A percentile compares a stretch with the other conserved stretches of the same genome.
These are phyloP conservation scores for Spirogloea muscicola DNA, from an alignment of 139 green algal genomes.

Conservation along the genomic window DNA sequence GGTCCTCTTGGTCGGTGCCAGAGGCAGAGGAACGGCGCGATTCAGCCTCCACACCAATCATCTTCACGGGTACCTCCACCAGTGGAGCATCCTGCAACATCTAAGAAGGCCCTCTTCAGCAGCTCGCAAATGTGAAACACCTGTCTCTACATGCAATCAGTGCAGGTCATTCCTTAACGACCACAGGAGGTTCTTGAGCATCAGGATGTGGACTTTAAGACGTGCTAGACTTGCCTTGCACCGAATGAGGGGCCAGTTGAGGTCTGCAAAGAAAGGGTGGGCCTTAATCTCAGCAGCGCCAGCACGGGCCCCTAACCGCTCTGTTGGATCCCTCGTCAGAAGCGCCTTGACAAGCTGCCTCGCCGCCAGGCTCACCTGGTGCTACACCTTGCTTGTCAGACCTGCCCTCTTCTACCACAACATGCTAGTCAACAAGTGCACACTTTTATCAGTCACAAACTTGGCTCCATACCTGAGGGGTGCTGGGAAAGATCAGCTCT, in stretches of 20 bases:
- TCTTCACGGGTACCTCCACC: conserved; percentile 17
- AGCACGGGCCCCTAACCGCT: conserved; percentile 61
- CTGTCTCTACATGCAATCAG: too few species aligned
- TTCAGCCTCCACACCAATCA: neutral
- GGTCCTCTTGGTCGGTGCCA: conserved; percentile 7
- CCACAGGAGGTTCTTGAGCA: too few species aligned
- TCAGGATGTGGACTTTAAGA: too few species aligned
- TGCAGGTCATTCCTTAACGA: too few species aligned
- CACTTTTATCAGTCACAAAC: too few species aligned
- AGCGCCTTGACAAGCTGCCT: conserved; percentile 77
- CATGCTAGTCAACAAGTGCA: too few species aligned
- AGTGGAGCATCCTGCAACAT: conserved; percentile 2
- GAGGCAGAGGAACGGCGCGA: neutral
- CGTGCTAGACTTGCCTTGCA: conserved; percentile 31
- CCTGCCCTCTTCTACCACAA: too few species aligned
- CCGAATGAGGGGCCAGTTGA: conserved; percentile 89
- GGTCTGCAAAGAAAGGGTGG: conserved; percentile 81
- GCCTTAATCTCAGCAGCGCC: conserved; percentile 92
- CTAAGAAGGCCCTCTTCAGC: too few species aligned
- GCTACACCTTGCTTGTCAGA: too few species aligned
- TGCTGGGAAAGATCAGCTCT: conserved; percentile 71
- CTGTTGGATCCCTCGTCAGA: conserved; percentile 71
- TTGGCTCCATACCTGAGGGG: conserved; percentile 6
- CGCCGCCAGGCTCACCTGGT: too few species aligned
- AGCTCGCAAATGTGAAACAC: too few species aligned